phyloP scores from a whole-genome alignment of 495 filamentous ascomycete species.

The Annulohypoxylon maeteangense region DNA sequence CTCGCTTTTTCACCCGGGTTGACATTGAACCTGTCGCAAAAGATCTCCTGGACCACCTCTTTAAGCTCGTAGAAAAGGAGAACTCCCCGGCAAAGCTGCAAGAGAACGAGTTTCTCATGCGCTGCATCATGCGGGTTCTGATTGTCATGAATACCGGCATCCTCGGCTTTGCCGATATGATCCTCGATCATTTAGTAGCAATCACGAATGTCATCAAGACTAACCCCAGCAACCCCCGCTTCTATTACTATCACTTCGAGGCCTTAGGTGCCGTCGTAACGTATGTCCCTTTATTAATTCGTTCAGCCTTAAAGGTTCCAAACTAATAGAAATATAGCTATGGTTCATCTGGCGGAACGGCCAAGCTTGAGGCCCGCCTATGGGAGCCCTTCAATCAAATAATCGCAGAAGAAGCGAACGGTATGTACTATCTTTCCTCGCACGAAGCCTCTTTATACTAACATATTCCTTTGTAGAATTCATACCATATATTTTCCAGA shows the following conservation, averaged over 20 bases:
- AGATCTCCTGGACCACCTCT: slow-evolving; percentile 90
- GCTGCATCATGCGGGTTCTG: slow-evolving; percentile 95
- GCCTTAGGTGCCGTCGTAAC: slow-evolving; percentile 92
- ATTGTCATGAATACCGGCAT: slow-evolving; percentile 88
- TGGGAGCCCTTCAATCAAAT: slow-evolving; percentile 81
- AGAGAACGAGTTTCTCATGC: slow-evolving; percentile 99
- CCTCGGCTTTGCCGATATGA: slow-evolving; percentile 72
- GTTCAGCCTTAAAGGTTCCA: not conserved
- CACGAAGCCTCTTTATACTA: slow-evolving; percentile 20
- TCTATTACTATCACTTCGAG: slow-evolving; percentile 99
- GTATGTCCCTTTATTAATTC: slow-evolving; percentile 49
- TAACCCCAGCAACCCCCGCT: slow-evolving; percentile 97
- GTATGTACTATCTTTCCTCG: slow-evolving; percentile 54
- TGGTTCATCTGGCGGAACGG: slow-evolving; percentile 64
- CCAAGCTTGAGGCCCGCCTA: slow-evolving; percentile 77
- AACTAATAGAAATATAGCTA: slow-evolving; percentile 65
- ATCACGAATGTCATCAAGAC: slow-evolving; percentile 88
- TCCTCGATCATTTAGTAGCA: slow-evolving; percentile 79
- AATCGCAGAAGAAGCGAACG: slow-evolving; percentile 81
- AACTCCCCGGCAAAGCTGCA: slow-evolving; percentile 88
- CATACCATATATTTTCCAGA: slow-evolving; percentile 94
- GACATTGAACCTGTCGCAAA: slow-evolving; percentile 83
- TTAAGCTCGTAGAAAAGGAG: slow-evolving; percentile 85
- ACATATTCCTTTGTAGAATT: slow-evolving; percentile 71
- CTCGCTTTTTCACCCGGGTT: slow-evolving; percentile 76